Percentiles rank a stretch among this genome's conserved stretches.
These are phyloP conservation scores for Picochlorum sp. DNA, from an alignment of 139 green algal species.

Conservation along the genomic window DNA sequence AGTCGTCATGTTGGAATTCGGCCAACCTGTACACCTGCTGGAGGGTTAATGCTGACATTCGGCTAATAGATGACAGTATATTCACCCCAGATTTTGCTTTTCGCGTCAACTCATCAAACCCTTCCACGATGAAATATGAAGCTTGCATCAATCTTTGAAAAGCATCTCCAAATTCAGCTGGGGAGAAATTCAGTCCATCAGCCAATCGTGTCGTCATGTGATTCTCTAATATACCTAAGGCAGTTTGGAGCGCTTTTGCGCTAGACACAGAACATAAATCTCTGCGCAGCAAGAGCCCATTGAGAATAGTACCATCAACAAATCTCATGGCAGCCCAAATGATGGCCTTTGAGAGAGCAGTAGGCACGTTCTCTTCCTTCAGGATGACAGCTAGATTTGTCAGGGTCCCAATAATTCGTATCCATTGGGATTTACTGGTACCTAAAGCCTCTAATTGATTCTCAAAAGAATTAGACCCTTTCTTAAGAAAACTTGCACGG, in stretches of 20 bases:
- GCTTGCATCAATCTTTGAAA: slow-evolving; percentile 33
- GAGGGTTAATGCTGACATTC: slow-evolving; percentile 35
- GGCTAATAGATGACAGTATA: slow-evolving; percentile 28
- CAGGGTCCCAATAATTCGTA: slow-evolving; percentile 38
- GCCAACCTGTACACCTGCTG: slow-evolving; percentile 44
- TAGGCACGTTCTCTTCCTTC: slow-evolving; percentile 10
- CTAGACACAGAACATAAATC: slow-evolving; percentile 50
- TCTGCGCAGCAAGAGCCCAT: slow-evolving; percentile 44
- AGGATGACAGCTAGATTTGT: slow-evolving; percentile 24
- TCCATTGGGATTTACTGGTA: background rate
- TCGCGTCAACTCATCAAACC: slow-evolving; percentile 45
- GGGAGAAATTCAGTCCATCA: slow-evolving; percentile 15
- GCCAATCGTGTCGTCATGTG: slow-evolving; percentile 25
- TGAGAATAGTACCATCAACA: slow-evolving; percentile 51
- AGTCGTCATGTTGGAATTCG: slow-evolving; percentile 59
- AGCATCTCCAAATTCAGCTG: slow-evolving; percentile 26
- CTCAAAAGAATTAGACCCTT: background rate
- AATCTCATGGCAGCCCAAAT: slow-evolving; percentile 34
- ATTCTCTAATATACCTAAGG: slow-evolving; percentile 32
- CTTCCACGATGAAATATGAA: slow-evolving; percentile 37
- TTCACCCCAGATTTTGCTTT: slow-evolving; percentile 36
- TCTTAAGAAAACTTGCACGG: background rate
- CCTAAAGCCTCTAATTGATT: background rate
- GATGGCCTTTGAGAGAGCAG: slow-evolving; percentile 30
- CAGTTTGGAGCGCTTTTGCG: slow-evolving; percentile 40